phyloP scores from a whole-genome alignment of 2,329 filamentous ascomycete species.

The Nothopassalora personata region DNA sequence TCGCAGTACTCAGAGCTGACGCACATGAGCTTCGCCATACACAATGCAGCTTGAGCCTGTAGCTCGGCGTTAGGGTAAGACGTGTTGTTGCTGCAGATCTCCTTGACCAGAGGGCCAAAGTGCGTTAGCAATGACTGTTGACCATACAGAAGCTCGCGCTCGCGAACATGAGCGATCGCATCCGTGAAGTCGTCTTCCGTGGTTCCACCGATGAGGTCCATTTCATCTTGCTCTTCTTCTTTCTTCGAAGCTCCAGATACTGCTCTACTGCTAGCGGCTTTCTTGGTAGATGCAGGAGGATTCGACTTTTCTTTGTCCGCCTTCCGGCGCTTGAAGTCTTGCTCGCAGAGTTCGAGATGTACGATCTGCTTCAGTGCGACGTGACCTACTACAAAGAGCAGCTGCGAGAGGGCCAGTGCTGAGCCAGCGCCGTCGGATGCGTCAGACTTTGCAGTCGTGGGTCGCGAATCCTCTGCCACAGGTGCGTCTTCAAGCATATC shows the following conservation, averaged over 20 bases:
- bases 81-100: conserved; percentile 93
- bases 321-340: conserved; percentile 96
- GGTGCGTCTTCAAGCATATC: conserved; percentile 29
- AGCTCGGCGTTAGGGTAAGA: conserved; percentile 83
- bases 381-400: conserved; percentile 92
- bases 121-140: conserved; percentile 77
- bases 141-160: conserved; percentile 78
- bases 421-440: conserved; percentile 16
- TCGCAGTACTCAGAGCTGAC: conserved; percentile 96
- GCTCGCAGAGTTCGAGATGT: conserved; percentile 92
- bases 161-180: conserved; percentile 76
- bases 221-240: conserved; percentile 69
- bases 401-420: conserved; percentile 74
- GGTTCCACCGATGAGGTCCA: conserved; percentile 94
- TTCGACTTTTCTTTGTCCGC: conserved; percentile 72
- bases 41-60: conserved; percentile 88
- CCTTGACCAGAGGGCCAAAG: conserved; percentile 85
- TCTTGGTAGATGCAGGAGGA: conserved; percentile 20
- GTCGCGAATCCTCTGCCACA: conserved; percentile 18
- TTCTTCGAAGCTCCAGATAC: conserved; percentile 35
- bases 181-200: conserved; percentile 92
- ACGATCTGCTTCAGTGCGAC: conserved; percentile 99
- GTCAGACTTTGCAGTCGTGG: conserved; percentile 16
- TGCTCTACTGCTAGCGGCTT: conserved; percentile 28
- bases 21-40: conserved; percentile 97